Percentiles rank a stretch among this genome's conserved stretches.
These are phyloP conservation scores for Platanthera guangdongensis DNA, from an alignment of 106 monocot genomes.

Conservation along the genomic window DNA sequence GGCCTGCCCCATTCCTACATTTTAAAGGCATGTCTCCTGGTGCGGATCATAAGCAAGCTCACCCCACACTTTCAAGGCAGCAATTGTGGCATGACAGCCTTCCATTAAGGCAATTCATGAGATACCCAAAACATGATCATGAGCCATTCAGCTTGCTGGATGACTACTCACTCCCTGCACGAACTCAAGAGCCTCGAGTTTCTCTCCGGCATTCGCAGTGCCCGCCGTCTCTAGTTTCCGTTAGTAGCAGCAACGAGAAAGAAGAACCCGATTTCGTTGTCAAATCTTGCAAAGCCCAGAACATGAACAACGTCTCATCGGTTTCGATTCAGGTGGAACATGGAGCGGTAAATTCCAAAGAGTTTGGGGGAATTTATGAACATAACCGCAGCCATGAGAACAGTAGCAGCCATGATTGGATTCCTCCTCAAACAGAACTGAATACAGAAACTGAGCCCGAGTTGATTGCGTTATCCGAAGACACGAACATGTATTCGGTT, in stretches of 20 bases:
- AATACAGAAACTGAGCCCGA: slow-evolving; percentile 23
- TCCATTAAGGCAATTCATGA: slow-evolving; percentile 40
- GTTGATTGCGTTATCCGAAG: slow-evolving; percentile 41
- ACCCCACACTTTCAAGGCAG: slow-evolving; percentile 20
- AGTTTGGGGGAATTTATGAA: slow-evolving; percentile 15
- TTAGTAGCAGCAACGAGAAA: slow-evolving; percentile 16
- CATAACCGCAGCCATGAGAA: neutral
- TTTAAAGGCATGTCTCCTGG: slow-evolving; percentile 20
- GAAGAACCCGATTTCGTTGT: slow-evolving; percentile 14
- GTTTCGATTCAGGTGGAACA: slow-evolving; percentile 32
- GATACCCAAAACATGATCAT: slow-evolving; percentile 40
- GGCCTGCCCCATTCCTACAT: slow-evolving; percentile 28
- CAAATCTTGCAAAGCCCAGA: slow-evolving; percentile 24
- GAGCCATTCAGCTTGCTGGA: slow-evolving; percentile 26
- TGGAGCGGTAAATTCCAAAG: slow-evolving; percentile 14
- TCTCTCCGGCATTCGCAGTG: slow-evolving; percentile 11
- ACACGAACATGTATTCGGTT: slow-evolving; percentile 32
- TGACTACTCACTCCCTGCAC: slow-evolving; percentile 26
- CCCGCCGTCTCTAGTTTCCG: slow-evolving; percentile 22
- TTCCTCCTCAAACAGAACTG: slow-evolving; percentile 14
- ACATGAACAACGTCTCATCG: slow-evolving; percentile 11
- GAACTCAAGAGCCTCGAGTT: slow-evolving; percentile 12
- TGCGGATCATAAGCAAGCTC: slow-evolving; percentile 19
- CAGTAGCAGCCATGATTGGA: neutral
- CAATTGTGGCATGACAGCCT: slow-evolving; percentile 18